Base-by-base conservation (phyloP, 1,139 yeast species). In the Candida tropicalis region DNA sequence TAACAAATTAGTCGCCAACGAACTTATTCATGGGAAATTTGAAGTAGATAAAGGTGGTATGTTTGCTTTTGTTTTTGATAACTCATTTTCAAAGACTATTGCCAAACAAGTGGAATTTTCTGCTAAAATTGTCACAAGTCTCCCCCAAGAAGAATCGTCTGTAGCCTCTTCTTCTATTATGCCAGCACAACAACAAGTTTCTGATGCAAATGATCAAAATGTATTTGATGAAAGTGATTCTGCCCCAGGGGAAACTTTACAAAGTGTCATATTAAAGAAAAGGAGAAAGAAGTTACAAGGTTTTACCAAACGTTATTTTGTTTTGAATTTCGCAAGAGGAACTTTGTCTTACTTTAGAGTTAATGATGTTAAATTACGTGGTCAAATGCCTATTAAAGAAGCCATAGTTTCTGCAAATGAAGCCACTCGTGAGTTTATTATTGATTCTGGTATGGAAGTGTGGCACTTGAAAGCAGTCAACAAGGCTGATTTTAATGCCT, bases 371-470 rank as follows among this genome's bases (percentile, higher is more conserved):
- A 81, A 84, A 48, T 76, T 89, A 47, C 77, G 98, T 45, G 99
- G 99, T 42, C 93, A 89, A 56, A 90, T 93, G 89, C 95, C 95
- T 16, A 81, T 93, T 38, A 81, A 79, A 42, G 77, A 86, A 38
- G 82, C 96, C 8, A 87, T 87, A 20, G 81, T 93, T 3, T 81
- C 95, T 46, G 97, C 96, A 2, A 84, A 85, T 54, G 74, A 81
- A 24, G 77, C 78, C 42, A 79, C 80, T 22, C 68, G 81, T 41
- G 87, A 87, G 54, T 82, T 93, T 39, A 84, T 86, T 42, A 77
- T 93, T 50, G 98, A 93, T 62, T 89, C 97, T 0, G 99, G 99
- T 2, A 84, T 93, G 83, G 99, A 93, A 60, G 82, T 88, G 12
- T 93, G 99, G 99, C 82, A 81, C 39, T 70, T 93, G 50, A 87